phyloP scores from a whole-genome alignment of 768 basidiomycete species.

The Coprinopsis marcescibilis region DNA sequence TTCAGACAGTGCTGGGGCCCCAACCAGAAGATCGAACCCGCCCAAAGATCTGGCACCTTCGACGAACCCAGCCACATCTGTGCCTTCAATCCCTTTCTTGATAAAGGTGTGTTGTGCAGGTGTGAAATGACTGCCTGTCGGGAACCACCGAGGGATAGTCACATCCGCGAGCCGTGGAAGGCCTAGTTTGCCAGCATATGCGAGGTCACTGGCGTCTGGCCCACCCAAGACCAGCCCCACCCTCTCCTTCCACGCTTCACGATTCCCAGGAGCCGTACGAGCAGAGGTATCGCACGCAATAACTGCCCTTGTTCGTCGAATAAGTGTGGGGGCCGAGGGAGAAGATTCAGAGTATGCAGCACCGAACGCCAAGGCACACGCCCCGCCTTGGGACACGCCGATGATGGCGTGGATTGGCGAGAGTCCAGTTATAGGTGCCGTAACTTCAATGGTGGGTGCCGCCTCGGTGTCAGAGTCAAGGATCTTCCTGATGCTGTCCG shows the following conservation, averaged over 20 bases:
- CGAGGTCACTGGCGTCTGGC: constrained; percentile 13
- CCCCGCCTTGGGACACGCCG: constrained; percentile 51
- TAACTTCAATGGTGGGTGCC: no score
- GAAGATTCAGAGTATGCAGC: constrained; percentile 20
- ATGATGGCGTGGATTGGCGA: constrained; percentile 39
- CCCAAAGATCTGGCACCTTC: constrained; percentile 41
- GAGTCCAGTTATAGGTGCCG: no score
- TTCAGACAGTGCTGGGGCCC: neutral
- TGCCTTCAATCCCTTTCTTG: constrained; percentile 26
- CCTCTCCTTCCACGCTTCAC: constrained; percentile 43
- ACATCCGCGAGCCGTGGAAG: constrained; percentile 35
- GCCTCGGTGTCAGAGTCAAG: constrained; percentile 8
- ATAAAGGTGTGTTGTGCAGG: neutral
- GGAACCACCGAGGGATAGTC: constrained; percentile 48
- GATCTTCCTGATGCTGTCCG: constrained; percentile 2
- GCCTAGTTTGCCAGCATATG: constrained; percentile 30
- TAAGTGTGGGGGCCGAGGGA: constrained; percentile 1
- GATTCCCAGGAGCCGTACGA: constrained; percentile 39
- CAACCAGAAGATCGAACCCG: constrained; percentile 32
- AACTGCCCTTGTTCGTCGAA: constrained; percentile 29
- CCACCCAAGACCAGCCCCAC: constrained; percentile 30
- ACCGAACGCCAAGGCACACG: constrained; percentile 42
- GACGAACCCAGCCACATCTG: constrained; percentile 37
- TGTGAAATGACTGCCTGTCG: constrained; percentile 24
- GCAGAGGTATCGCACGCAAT: constrained; percentile 46